phyloP scores from a whole-genome alignment of 352 stramenopile genomes.

The Globisporangium orthogonon region DNA sequence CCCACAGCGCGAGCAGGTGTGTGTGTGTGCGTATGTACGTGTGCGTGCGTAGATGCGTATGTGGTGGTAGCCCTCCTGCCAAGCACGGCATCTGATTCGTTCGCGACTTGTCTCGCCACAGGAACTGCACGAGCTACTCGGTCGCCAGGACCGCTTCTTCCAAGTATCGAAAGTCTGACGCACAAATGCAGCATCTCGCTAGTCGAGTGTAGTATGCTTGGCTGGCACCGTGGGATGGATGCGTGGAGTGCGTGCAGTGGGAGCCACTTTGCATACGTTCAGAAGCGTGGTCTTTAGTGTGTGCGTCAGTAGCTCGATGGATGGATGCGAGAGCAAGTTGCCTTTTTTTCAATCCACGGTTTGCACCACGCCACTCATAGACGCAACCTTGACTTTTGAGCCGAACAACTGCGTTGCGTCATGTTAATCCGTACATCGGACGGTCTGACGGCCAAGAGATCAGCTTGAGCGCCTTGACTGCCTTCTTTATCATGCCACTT shows the following conservation, averaged over 20 bases:
- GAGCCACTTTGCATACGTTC: neutral
- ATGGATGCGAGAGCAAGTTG: neutral
- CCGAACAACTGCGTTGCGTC: neutral
- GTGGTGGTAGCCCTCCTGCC: conserved; percentile 4
- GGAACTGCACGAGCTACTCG: conserved; percentile 49
- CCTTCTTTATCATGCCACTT: neutral
- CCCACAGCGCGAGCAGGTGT: conserved; percentile 38
- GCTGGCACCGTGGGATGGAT: neutral
- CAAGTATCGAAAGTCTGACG: conserved; percentile 30
- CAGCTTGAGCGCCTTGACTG: neutral
- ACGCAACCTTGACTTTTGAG: neutral
- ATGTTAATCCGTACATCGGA: neutral
- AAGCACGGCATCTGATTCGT: conserved; percentile 2
- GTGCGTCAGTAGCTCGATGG: neutral
- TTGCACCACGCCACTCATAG: neutral
- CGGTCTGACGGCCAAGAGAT: neutral
- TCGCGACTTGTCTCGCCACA: conserved; percentile 13
- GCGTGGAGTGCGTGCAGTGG: neutral
- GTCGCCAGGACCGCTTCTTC: conserved; percentile 47
- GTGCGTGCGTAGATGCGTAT: too few relatives aligned
- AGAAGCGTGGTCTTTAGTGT: neutral
- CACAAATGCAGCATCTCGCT: neutral
- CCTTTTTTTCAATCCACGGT: conserved; percentile 2
- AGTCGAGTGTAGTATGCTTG: neutral
- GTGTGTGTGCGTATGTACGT: neutral